Evolutionary conservation across 1,284 basidiomycete species (phyloP), one percentile per base, ranked within the genome.

Genomic region (Cronartium ribicola): DNA sequence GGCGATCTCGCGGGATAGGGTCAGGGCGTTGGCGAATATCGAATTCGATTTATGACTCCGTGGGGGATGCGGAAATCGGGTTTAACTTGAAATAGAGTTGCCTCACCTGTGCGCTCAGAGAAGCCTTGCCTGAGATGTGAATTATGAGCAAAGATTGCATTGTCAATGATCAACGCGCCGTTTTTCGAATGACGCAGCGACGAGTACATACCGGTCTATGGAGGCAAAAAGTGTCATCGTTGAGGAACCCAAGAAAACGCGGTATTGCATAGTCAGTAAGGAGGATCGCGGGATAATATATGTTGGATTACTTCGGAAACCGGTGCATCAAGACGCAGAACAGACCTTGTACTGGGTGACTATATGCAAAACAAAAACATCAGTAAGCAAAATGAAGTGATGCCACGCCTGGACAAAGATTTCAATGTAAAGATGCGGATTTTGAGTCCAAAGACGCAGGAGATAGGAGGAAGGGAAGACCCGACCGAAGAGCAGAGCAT

Each of bases 91-190:
- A 4, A 7, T 51, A 13, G 22, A 17, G 17, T 20, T 57, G 5
- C 7, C 14, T 37, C 37, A 72, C 70, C 70, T 72, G 70, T 43
- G 71, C 71, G 17, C 77, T 80, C 51, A 81, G 77, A 61, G 81
- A 81, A 75, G 80, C 81, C 80, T 81, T 81, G 73, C 81, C 81
- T 72, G 46, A 17, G n/a, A n/a, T 65, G 29, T 29, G 29, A 2
- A 29, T 29, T 29, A 29, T 29, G 29, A 29, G 29, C 29, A 29
- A 29, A 29, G 1, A 29, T 29, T 29, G 29, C 29, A 1, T 29
- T 29, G 29, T 29, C 29, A 29, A 2, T 29, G 29, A 29, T 29
- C 29, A 29, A 29, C 29, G 29, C 29, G 29, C 29, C 29, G 29
- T 1, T 2, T 29, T 29, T 29, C 29, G 51, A 57, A 20, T 57